Evolutionary conservation across 805 yeast species (phyloP).

Genomic region (Saturnispora zaruensis): DNA sequence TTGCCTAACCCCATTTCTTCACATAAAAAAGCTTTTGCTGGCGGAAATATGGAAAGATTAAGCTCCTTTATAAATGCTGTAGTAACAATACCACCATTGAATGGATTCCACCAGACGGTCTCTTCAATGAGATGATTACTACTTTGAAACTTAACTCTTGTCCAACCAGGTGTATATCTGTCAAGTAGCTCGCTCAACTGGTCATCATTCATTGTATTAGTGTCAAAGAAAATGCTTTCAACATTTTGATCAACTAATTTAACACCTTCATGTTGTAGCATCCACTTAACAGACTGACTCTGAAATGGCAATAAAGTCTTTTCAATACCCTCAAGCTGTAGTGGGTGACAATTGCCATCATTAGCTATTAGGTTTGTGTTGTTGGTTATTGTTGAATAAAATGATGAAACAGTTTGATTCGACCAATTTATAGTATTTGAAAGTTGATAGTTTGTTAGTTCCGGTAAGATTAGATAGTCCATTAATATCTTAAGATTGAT

Average conservation of each 20-base stretch:
- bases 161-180: constrained; percentile 48
- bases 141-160: constrained; percentile 17
- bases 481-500: constrained; percentile 14
- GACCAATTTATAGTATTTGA: constrained; percentile 8
- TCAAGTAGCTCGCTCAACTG: constrained; percentile 30
- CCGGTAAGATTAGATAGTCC: constrained; percentile 11
- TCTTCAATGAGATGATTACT: not conserved
- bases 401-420: constrained; percentile 27
- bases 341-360: not conserved
- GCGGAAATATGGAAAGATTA: constrained; percentile 11
- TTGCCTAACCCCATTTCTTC: constrained; percentile 99
- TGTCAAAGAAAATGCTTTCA: not conserved
- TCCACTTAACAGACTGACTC: constrained; percentile 47
- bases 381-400: constrained; percentile 43
- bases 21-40: constrained; percentile 61
- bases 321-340: constrained; percentile 14
- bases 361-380: constrained; percentile 28
- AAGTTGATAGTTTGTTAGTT: constrained; percentile 20
- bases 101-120: constrained; percentile 39
- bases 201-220: constrained; percentile 15
- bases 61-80: constrained; percentile 25
- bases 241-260: constrained; percentile 17
- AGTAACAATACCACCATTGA: constrained; percentile 40
- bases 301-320: constrained; percentile 37
- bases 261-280: constrained; percentile 43